Evolutionary conservation across 306 rosid species (phyloP), one percentile per base, ranked within the genome.

Genomic region (Chamaecrista fasciculata): DNA sequence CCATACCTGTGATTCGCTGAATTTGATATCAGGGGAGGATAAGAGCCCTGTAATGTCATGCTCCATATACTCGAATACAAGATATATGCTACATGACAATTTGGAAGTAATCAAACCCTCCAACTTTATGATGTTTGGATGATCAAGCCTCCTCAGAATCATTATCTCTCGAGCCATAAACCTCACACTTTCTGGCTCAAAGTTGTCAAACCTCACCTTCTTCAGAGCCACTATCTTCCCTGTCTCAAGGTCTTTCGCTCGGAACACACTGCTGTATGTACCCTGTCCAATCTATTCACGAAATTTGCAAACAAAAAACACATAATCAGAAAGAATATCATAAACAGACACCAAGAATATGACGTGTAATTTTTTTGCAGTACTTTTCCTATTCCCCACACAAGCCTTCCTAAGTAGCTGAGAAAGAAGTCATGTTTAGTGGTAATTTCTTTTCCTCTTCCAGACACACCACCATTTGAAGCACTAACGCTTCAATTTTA

Each of bases 61-160:
- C 55, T 92, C 98, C 96, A 92, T 92, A 79, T 92, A 92, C 82
- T 92, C 96, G 5, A 92, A 92, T 23, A 92, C 96, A 23, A 93
- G 96, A 70, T 86, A 90, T 64, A 93, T 80, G 75, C 94, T 93
- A 73, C 91, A 83, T 3, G 98, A 87, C 48, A 85, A 69, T 71
- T 85, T 84, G 12, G 97, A 90, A 61, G 98, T 90, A 55, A 93
- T 90, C 63, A 93, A 61, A 55, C 97, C 98, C 56, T 90, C 86
- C 52, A 93, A 78, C 48, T 93, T 93, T 16, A 88, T 76, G 55
- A 88, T 73, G 48, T 93, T 90, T 0, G 91, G 97, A 79, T 93
- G 97, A 75, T 88, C 86, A 42, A 93, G 90, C 84, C 80, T 81
- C 67, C 97, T 85, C 40, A 93, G 91, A 77, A 93, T 90, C 81